A percentile compares a stretch with the other conserved stretches of the same genome.
Evolutionary conservation across 2,329 filamentous ascomycete species (phyloP).

Genomic region (Escovopsis weberi): DNA sequence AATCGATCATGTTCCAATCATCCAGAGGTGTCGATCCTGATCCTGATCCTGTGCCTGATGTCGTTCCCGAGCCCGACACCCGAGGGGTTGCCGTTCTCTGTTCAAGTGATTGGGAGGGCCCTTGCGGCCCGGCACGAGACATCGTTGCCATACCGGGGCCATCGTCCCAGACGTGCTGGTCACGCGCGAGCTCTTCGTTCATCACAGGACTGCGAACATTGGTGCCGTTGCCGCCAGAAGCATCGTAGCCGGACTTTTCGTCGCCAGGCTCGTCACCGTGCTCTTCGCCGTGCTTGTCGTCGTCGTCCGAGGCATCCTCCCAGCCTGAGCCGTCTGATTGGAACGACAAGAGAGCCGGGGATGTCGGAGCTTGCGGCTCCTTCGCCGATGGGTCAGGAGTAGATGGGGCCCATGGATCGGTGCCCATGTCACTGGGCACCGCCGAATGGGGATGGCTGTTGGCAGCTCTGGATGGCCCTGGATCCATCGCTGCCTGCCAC

Average conservation of each 20-base stretch:
- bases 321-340: slow-evolving; percentile 24
- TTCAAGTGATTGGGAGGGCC: too few relatives aligned
- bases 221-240: too few relatives aligned
- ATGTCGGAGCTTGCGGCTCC: slow-evolving; percentile 11
- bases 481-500: slow-evolving; percentile 17
- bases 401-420: slow-evolving; percentile 15
- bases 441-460: neutral
- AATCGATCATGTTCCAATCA: slow-evolving; percentile 39
- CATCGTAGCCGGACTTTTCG: too few relatives aligned
- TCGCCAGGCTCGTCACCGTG: slow-evolving; percentile 5
- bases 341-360: slow-evolving; percentile 21
- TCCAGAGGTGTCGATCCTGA: slow-evolving; percentile 17
- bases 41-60: slow-evolving; percentile 1
- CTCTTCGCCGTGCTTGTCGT: slow-evolving; percentile 7
- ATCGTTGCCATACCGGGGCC: slow-evolving; percentile 25
- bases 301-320: slow-evolving; percentile 22
- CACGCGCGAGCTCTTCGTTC: slow-evolving; percentile 22
- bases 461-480: slow-evolving; percentile 4
- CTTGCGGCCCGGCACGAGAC: slow-evolving; percentile 20
- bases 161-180: slow-evolving; percentile 37
- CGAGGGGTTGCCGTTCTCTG: too few relatives aligned
- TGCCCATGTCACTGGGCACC: slow-evolving; percentile 10
- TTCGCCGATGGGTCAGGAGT: slow-evolving; percentile 9
- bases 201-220: slow-evolving; percentile 6
- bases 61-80: slow-evolving; percentile 3